phyloP scores from a whole-genome alignment of 2,329 filamentous ascomycete species.

The Stachybotrys elegans region DNA sequence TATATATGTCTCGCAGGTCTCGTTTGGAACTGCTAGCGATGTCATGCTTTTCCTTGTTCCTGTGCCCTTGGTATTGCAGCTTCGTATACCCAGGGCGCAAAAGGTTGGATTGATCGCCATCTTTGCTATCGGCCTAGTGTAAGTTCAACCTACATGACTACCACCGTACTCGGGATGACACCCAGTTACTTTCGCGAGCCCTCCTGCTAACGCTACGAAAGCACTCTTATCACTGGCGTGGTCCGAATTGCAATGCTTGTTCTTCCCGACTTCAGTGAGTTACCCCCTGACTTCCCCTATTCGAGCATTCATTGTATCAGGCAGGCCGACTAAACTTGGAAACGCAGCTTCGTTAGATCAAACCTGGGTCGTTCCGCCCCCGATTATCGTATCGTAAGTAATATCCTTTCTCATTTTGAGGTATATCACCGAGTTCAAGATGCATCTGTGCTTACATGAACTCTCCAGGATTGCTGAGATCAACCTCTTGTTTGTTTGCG shows the following conservation, averaged over 20 bases:
- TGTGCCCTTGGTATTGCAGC: constrained; percentile 36
- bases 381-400: constrained; percentile 24
- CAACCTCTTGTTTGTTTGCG: constrained; percentile 31
- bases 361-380: constrained; percentile 24
- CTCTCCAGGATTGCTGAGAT: constrained; percentile 25
- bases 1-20: constrained; percentile 25
- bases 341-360: too few species aligned
- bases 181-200: too few species aligned
- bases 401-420: background rate
- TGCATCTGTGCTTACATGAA: constrained; percentile 10
- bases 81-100: constrained; percentile 40
- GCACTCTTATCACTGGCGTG: constrained; percentile 29
- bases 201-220: constrained; percentile 7
- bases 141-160: constrained; percentile 4
- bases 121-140: constrained; percentile 38
- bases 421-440: background rate
- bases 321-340: constrained; percentile 16
- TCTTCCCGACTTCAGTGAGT: too few species aligned
- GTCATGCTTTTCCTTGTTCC: constrained; percentile 40
- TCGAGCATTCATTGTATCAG: constrained; percentile 23
- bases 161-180: too few species aligned
- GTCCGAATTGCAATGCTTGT: too few species aligned
- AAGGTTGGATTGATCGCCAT: constrained; percentile 38
- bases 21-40: constrained; percentile 43
- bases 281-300: constrained; percentile 31